These are phyloP conservation scores for Setaria viridis DNA, from an alignment of 202 grass and related monocot genomes.

Conservation along the genomic window DNA sequence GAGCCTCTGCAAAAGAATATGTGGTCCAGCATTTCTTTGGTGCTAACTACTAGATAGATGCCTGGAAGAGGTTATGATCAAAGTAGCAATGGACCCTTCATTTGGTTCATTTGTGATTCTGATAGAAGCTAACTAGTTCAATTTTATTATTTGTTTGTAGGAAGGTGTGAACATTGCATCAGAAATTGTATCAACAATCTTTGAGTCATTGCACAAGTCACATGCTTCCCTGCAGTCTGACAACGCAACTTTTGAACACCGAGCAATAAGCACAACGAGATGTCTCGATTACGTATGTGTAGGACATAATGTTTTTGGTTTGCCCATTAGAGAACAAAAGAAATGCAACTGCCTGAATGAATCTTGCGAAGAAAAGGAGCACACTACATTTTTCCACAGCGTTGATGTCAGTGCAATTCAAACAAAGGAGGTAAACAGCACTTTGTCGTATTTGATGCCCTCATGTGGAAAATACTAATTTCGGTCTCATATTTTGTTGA, in stretches of 20 bases:
- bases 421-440: not conserved
- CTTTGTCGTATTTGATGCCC: not conserved
- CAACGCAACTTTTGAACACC: not conserved
- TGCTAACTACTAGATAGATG: not conserved
- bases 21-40: not conserved
- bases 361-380: not conserved
- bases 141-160: not conserved
- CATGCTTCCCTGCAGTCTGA: not conserved
- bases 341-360: slow-evolving; percentile 10
- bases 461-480: not conserved
- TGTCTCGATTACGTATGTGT: not conserved
- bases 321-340: slow-evolving; percentile 31
- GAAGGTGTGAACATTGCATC: slow-evolving; percentile 19
- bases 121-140: not conserved
- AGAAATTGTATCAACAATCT: slow-evolving; percentile 24
- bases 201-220: not conserved
- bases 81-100: not conserved
- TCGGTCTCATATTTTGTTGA: not conserved
- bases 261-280: not conserved
- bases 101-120: not conserved
- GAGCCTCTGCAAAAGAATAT: slow-evolving; percentile 6
- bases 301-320: slow-evolving; percentile 32
- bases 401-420: slow-evolving; percentile 16
- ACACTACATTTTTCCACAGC: slow-evolving; percentile 3
- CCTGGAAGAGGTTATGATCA: slow-evolving; percentile 15